Evolutionary conservation across 768 basidiomycete genomes (phyloP).

Genomic region (Amylocystis lapponica): DNA sequence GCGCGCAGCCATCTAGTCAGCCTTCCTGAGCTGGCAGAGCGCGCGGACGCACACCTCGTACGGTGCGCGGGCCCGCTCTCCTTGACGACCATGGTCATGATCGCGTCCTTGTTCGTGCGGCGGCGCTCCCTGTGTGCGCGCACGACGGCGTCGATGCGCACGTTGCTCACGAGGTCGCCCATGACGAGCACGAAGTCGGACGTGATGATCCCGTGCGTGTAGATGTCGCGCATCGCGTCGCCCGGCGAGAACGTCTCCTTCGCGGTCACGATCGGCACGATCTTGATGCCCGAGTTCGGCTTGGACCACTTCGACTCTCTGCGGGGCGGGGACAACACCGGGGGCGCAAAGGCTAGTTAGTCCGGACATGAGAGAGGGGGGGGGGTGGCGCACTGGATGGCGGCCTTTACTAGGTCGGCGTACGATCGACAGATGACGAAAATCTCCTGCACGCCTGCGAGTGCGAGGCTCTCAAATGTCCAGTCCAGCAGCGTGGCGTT

Average conservation of each 20-base stretch:
- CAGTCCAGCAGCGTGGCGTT: conserved; percentile 92
- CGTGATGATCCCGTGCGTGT: conserved; percentile 85
- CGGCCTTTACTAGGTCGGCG: conserved; percentile 77
- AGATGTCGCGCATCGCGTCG: conserved; percentile 91
- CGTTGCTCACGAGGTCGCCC: conserved; percentile 90
- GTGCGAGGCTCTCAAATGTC: conserved; percentile 91
- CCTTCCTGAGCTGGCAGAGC: not conserved
- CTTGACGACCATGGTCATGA: conserved; percentile 95
- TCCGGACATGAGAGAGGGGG: not conserved
- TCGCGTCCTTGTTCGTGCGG: conserved; percentile 84
- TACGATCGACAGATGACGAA: conserved; percentile 94
- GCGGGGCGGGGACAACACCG: not conserved
- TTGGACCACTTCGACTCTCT: conserved; percentile 86
- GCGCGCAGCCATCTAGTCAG: conserved; percentile 2
- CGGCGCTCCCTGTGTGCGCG: conserved; percentile 83
- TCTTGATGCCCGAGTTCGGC: conserved; percentile 72
- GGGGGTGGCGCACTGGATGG: conserved; percentile 61
- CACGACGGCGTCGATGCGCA: conserved; percentile 86
- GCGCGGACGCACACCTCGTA: conserved; percentile 56
- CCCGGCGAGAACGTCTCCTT: conserved; percentile 86
- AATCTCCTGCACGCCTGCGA: conserved; percentile 95
- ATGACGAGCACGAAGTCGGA: conserved; percentile 88
- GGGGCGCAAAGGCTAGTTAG: not conserved
- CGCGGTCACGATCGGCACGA: conserved; percentile 79
- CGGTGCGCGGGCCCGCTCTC: conserved; percentile 67